Evolutionary conservation across 176 grass and related monocot species (phyloP), one percentile per base, ranked within the genome.

Genomic region (Avena atlantica): DNA sequence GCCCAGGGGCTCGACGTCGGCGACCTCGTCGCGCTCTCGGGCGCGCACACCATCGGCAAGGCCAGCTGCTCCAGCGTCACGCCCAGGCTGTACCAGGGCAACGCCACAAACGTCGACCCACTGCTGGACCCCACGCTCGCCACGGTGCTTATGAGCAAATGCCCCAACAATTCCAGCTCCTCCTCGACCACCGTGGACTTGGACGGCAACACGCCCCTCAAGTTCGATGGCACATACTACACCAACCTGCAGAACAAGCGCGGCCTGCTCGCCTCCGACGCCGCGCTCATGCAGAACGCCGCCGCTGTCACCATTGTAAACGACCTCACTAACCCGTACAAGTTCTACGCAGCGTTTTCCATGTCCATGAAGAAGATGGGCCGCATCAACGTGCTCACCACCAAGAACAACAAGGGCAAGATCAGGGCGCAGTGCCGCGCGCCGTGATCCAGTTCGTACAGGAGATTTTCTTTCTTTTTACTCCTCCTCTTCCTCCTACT

Each of bases 321-420:
- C 6, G 84, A 89, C 79, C 80, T 94, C 13, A 23, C 83, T 20
- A 83, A 81, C 59, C 78, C 86, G 1, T 70, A 56, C 75, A 91
- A 83, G 74, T 94, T 94, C 87, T 89, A 91, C 62, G 86, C 86
- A 2, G 89, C 84, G 0, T 94, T 94, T 80, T 67, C 78, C 73
- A 77, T 84, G 66, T 94, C 92, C 34, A 91, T 94, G 86, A 89
- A 83, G 75, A 91, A 89, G 89, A 94, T 94, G 92, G 92, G 92
- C 0, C 86, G 86, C 62, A 58, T 94, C 40, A 87, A 83, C 15
- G 92, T 89, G 80, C 92, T 94, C 63, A 91, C 92, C 3, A 56
- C 80, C 1, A 68, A 19, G 14, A 88, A 63, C 1, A 89, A 89
- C 0, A 52, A 94, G 76, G 92, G 92, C 0, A 62, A 94, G 80